These are phyloP conservation scores for Plasmodium fragile DNA, from an alignment of 169 alveolate species.

Conservation along the genomic window DNA sequence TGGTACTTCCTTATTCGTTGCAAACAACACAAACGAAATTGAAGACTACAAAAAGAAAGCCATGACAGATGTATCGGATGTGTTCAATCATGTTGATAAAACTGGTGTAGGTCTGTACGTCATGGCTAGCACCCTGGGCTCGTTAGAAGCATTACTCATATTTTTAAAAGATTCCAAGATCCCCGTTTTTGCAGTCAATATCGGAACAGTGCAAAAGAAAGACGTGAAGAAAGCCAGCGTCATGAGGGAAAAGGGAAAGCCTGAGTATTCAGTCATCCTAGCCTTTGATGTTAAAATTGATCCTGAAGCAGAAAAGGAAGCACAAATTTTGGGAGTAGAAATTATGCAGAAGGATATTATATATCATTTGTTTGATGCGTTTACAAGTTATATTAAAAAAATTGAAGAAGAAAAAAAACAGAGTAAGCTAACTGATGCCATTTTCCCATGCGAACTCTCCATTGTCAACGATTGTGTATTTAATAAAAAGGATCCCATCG, in stretches of 20 bases:
- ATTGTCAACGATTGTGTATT: slow-evolving; percentile 95
- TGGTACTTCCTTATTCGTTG: slow-evolving; percentile 96
- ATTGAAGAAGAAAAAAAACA: slow-evolving; percentile 89
- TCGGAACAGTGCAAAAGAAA: slow-evolving; percentile 98
- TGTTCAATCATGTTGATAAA: slow-evolving; percentile 94
- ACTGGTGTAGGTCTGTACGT: slow-evolving; percentile 98
- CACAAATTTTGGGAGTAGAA: slow-evolving; percentile 96
- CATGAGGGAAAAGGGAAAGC: slow-evolving; percentile 94
- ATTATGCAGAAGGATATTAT: slow-evolving; percentile 98
- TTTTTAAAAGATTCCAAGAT: slow-evolving; percentile 95
- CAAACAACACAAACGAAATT: slow-evolving; percentile 89
- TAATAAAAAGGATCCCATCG: slow-evolving; percentile 97
- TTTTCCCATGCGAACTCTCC: slow-evolving; percentile 96
- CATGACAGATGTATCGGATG: slow-evolving; percentile 93
- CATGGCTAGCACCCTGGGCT: slow-evolving; percentile 99
- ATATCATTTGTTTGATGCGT: slow-evolving; percentile 98
- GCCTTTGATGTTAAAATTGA: slow-evolving; percentile 98
- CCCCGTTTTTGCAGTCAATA: slow-evolving; percentile 97
- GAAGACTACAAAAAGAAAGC: slow-evolving; percentile 92
- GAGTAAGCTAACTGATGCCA: slow-evolving; percentile 87
- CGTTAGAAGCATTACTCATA: slow-evolving; percentile 98
- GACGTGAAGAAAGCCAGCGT: slow-evolving; percentile 97
- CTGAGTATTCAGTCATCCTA: slow-evolving; percentile 97
- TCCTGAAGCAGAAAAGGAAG: slow-evolving; percentile 98
- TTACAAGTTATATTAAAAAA: slow-evolving; percentile 94